A percentile compares a stretch with the other conserved stretches of the same genome.
Conservation (phyloP, 768 basidiomycete species). For the Lactifluus subvellereus region DNA sequence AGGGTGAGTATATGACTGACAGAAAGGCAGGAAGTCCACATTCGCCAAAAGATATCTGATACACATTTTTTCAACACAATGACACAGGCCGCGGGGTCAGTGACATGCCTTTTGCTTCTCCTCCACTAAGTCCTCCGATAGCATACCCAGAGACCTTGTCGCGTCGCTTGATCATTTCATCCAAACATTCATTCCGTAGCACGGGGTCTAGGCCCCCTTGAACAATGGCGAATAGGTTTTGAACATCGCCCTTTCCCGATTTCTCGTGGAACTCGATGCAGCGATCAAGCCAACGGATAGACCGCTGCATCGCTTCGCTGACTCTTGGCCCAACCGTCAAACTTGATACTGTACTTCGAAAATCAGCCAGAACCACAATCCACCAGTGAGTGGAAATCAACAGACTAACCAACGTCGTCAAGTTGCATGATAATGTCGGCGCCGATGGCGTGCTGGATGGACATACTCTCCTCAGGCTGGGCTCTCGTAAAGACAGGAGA, state of each 20-base stretch:
- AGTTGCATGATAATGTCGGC: slow-evolving; percentile 95
- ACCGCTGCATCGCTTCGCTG: slow-evolving; percentile 82
- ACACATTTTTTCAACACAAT: not conserved
- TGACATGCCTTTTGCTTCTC: slow-evolving; percentile 77
- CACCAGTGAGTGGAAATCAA: not conserved
- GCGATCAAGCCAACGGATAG: slow-evolving; percentile 85
- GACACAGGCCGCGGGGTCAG: not conserved
- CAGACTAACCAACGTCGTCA: slow-evolving; percentile 75
- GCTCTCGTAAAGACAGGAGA: not conserved
- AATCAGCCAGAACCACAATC: slow-evolving; percentile 1
- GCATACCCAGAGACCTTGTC: slow-evolving; percentile 84
- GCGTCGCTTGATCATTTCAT: slow-evolving; percentile 74
- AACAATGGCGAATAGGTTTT: slow-evolving; percentile 89
- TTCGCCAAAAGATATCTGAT: slow-evolving; percentile 75
- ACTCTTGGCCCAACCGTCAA: slow-evolving; percentile 77
- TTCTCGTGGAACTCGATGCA: slow-evolving; percentile 72
- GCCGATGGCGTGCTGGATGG: slow-evolving; percentile 85
- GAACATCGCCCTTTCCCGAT: slow-evolving; percentile 56
- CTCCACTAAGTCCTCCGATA: slow-evolving; percentile 85
- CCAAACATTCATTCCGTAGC: slow-evolving; percentile 69
- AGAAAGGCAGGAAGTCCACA: slow-evolving; percentile 42
- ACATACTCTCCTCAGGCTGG: slow-evolving; percentile 87
- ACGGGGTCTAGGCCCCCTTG: slow-evolving; percentile 76
- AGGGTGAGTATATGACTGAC: slow-evolving; percentile 18
- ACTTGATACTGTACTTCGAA: slow-evolving; percentile 63